Conservation (phyloP, 2,329 filamentous ascomycete genomes). For the Claviceps sp. region DNA sequence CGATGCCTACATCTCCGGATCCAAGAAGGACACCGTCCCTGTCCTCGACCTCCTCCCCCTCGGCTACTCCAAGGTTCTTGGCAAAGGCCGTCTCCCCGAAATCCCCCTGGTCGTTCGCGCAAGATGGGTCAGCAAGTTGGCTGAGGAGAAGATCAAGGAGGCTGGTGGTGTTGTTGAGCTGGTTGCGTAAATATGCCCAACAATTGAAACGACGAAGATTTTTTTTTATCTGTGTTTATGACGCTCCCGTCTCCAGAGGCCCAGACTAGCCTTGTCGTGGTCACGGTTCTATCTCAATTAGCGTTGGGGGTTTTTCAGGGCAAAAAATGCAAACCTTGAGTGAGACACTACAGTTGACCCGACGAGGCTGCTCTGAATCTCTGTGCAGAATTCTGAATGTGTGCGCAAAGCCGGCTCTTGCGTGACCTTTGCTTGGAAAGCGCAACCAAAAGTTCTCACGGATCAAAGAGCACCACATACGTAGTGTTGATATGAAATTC, state of each 20-base stretch:
- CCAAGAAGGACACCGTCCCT: constrained; percentile 80
- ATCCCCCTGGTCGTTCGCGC: constrained; percentile 91
- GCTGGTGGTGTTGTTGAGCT: constrained; percentile 93
- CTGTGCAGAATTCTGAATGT: neutral
- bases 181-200: constrained; percentile 51
- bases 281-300: too few relatives aligned
- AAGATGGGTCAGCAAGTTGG: constrained; percentile 88
- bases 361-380: neutral
- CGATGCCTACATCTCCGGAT: constrained; percentile 73
- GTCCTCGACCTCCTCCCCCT: constrained; percentile 95
- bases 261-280: too few relatives aligned
- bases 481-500: neutral
- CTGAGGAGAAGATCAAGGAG: constrained; percentile 98
- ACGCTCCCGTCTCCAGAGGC: neutral
- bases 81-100: constrained; percentile 90
- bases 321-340: neutral
- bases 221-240: neutral
- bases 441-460: neutral
- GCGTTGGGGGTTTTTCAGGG: too few relatives aligned
- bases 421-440: neutral
- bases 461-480: neutral
- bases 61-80: constrained; percentile 97
- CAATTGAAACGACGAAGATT: neutral
- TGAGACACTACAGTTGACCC: neutral
- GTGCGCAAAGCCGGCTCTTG: neutral